Conservation (phyloP, 2,329 filamentous ascomycete species). For the Trichoderma sp. region DNA sequence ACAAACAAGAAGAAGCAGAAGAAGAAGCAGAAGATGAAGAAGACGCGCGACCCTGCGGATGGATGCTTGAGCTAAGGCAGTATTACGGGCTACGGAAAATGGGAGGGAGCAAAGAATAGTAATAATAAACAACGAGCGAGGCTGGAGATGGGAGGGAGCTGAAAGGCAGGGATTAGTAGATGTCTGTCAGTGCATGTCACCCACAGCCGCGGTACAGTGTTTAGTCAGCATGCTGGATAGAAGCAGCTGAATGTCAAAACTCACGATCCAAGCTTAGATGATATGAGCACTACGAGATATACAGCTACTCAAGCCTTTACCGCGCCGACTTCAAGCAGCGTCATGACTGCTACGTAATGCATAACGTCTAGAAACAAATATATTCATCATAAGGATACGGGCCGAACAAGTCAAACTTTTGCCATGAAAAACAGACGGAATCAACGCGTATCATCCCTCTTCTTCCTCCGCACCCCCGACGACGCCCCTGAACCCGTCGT, state of each 20-base stretch:
- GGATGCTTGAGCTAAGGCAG: neutral
- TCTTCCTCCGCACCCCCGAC: slow-evolving; percentile 41
- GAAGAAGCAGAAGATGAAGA: neutral
- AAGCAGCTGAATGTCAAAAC: no score
- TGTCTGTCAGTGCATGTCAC: slow-evolving; percentile 10
- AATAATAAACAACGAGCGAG: slow-evolving; percentile 23
- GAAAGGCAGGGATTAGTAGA: slow-evolving; percentile 33
- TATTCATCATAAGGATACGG: slow-evolving; percentile 14
- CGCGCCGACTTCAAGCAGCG: neutral
- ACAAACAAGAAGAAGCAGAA: neutral
- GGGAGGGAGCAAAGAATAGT: neutral
- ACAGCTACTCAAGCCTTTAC: no score
- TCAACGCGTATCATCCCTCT: slow-evolving; percentile 32
- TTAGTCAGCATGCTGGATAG: neutral
- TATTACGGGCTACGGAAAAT: slow-evolving; percentile 12
- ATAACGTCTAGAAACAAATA: neutral
- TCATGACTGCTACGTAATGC: neutral
- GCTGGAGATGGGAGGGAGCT: slow-evolving; percentile 16
- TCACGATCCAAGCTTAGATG: no score
- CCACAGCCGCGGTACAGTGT: slow-evolving; percentile 36
- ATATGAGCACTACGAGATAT: no score
- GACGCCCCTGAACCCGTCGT: slow-evolving; percentile 25
- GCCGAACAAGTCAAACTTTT: slow-evolving; percentile 22
- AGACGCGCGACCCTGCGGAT: neutral
- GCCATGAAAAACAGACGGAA: slow-evolving; percentile 13